A percentile compares a stretch with the other conserved stretches of the same genome.
Evolutionary conservation across 2,329 filamentous ascomycete species (phyloP).

Genomic region (Lachnellula willkommii): DNA sequence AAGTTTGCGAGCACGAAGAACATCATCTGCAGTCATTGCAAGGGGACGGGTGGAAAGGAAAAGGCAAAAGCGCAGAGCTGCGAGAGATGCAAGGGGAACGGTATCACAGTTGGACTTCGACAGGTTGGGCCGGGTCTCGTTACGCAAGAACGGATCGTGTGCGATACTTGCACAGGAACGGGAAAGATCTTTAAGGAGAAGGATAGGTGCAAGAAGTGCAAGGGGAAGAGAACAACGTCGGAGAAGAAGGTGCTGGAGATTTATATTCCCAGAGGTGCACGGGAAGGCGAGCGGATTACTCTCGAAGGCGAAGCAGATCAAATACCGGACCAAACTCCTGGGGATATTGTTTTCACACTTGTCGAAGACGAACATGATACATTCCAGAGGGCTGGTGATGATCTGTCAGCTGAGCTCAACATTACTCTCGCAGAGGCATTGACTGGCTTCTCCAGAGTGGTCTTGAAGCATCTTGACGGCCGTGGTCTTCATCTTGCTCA

Average conservation of each 20-base stretch:
- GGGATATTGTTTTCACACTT: slow-evolving; percentile 87
- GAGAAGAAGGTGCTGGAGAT: slow-evolving; percentile 94
- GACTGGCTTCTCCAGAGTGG: slow-evolving; percentile 82
- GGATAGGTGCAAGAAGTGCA: slow-evolving; percentile 98
- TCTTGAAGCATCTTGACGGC: slow-evolving; percentile 88
- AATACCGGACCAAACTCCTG: slow-evolving; percentile 78
- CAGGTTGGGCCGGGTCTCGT: slow-evolving; percentile 84
- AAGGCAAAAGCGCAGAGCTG: slow-evolving; percentile 82
- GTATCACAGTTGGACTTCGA: slow-evolving; percentile 69
- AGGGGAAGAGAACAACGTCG: slow-evolving; percentile 79
- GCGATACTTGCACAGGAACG: slow-evolving; percentile 77
- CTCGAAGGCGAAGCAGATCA: slow-evolving; percentile 94
- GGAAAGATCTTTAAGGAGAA: slow-evolving; percentile 90
- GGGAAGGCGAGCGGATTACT: slow-evolving; percentile 83
- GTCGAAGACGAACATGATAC: slow-evolving; percentile 73
- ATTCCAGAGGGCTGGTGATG: slow-evolving; percentile 78
- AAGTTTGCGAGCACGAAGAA: slow-evolving; percentile 96
- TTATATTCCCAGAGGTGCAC: slow-evolving; percentile 84
- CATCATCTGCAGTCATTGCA: slow-evolving; percentile 79
- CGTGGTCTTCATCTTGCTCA: slow-evolving; percentile 79
- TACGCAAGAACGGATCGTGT: slow-evolving; percentile 72
- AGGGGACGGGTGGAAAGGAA: slow-evolving; percentile 84
- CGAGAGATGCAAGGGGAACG: slow-evolving; percentile 76
- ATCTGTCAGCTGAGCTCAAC: slow-evolving; percentile 75
- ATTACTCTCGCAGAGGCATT: slow-evolving; percentile 80